A percentile compares a stretch with the other conserved stretches of the same genome.
These are phyloP conservation scores for Ceratocystis huliohia DNA, from an alignment of 2,329 filamentous ascomycete species.

Conservation along the genomic window DNA sequence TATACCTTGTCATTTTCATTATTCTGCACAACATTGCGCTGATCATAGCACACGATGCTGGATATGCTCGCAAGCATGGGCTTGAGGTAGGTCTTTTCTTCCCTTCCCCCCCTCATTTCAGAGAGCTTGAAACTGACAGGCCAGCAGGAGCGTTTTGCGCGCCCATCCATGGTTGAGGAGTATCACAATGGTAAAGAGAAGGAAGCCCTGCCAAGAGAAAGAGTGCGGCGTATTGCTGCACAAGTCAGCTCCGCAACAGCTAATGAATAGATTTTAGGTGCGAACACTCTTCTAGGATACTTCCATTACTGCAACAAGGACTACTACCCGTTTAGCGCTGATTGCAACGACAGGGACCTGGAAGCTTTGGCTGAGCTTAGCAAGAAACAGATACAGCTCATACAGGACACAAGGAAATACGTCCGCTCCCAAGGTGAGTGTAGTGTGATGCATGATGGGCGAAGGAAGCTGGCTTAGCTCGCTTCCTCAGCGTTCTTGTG, in stretches of 20 bases:
- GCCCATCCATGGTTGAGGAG: too few species aligned
- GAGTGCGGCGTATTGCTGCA: too few species aligned
- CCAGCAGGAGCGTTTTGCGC: too few species aligned
- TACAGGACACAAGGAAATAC: slow-evolving; percentile 35
- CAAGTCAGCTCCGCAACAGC: slow-evolving; percentile 16
- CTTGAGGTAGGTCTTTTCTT: slow-evolving; percentile 35
- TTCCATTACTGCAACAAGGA: slow-evolving; percentile 55
- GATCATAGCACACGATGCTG: slow-evolving; percentile 46
- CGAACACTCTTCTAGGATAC: slow-evolving; percentile 49
- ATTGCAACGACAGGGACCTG: slow-evolving; percentile 44
- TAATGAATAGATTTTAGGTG: slow-evolving; percentile 31
- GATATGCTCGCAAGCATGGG: slow-evolving; percentile 48
- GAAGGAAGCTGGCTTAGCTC: slow-evolving; percentile 21
- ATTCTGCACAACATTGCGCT: slow-evolving; percentile 49
- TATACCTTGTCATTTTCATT: slow-evolving; percentile 49
- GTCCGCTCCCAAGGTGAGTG: slow-evolving; percentile 37
- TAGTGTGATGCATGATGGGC: too few species aligned
- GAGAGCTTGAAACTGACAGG: too few species aligned
- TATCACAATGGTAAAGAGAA: too few species aligned
- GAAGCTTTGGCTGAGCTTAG: slow-evolving; percentile 39
- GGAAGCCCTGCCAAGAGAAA: too few species aligned
- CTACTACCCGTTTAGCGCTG: slow-evolving; percentile 43
- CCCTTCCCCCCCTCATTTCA: too few species aligned
- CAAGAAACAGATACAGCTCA: slow-evolving; percentile 35
- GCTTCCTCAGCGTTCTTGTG: background rate